Conservation (phyloP, 2,329 filamentous ascomycete species). For the Basipetospora chlamydospora region DNA sequence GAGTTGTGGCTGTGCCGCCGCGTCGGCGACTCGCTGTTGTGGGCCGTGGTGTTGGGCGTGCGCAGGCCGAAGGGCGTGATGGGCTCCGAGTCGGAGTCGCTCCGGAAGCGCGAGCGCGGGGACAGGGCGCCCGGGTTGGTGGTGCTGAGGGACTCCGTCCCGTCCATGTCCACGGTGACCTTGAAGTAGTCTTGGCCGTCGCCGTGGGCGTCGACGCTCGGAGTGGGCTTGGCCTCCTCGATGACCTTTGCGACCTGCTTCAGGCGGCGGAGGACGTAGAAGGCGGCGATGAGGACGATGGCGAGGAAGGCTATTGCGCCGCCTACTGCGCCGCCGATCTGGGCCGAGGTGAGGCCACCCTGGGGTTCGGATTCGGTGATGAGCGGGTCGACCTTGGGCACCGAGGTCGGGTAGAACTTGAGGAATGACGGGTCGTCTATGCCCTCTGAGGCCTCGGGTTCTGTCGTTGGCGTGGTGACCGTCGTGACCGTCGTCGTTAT, state of each 20-base stretch:
- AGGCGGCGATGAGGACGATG: slow-evolving; percentile 29
- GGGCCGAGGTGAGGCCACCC: slow-evolving; percentile 21
- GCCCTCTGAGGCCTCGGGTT: slow-evolving; percentile 14
- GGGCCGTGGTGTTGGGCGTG: background rate
- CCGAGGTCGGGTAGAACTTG: slow-evolving; percentile 28
- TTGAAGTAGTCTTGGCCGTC: slow-evolving; percentile 1
- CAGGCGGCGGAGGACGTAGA: slow-evolving; percentile 34
- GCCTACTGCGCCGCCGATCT: slow-evolving; percentile 39
- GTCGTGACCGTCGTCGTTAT: slow-evolving; percentile 24
- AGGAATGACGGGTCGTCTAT: slow-evolving; percentile 15
- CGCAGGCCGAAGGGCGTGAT: background rate
- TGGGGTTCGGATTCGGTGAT: slow-evolving; percentile 10
- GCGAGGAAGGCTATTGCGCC: slow-evolving; percentile 33
- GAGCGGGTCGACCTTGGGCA: slow-evolving; percentile 24
- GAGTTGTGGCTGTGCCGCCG: slow-evolving; percentile 3
- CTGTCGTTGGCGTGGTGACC: slow-evolving; percentile 7
- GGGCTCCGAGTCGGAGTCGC: slow-evolving; percentile 2
- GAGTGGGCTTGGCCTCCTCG: background rate
- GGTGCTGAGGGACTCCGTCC: background rate
- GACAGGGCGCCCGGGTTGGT: background rate
- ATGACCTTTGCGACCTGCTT: slow-evolving; percentile 21
- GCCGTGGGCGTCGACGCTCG: background rate
- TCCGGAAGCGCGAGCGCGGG: background rate
- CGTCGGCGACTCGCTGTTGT: background rate
- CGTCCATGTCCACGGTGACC: background rate